A percentile compares a stretch with the other conserved stretches of the same genome.
Evolutionary conservation across 2,329 filamentous ascomycete species (phyloP).

Genomic region (Dendrostoma leiphaemia): DNA sequence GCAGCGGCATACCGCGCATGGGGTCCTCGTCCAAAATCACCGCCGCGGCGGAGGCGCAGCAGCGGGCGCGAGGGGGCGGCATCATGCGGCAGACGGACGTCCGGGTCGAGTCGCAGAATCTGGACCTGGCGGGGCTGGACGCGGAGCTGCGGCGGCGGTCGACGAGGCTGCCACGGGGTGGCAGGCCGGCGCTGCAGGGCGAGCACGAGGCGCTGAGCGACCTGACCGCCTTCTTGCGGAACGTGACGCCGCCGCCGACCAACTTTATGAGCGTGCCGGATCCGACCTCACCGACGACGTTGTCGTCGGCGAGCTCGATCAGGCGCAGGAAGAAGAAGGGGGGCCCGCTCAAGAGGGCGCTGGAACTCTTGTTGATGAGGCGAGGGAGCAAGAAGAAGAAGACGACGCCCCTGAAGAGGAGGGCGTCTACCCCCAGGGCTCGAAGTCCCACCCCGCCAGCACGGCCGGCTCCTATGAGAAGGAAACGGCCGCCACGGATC

Average conservation of each 20-base stretch:
- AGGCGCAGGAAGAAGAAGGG: constrained; percentile 26
- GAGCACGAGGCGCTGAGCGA: constrained; percentile 27
- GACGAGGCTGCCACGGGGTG: not conserved
- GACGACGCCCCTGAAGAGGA: constrained; percentile 17
- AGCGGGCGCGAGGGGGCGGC: constrained; percentile 11
- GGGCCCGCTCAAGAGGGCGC: constrained; percentile 38
- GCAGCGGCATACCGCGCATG: not conserved
- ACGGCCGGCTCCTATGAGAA: constrained; percentile 3
- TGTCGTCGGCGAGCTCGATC: constrained; percentile 2
- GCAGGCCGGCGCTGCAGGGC: constrained; percentile 1
- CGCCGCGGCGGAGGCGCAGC: constrained; percentile 20
- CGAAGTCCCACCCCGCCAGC: too few species aligned
- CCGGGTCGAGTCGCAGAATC: constrained; percentile 9
- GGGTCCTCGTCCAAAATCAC: constrained; percentile 12
- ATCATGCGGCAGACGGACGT: constrained; percentile 22
- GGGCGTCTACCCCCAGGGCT: not conserved
- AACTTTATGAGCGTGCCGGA: constrained; percentile 49
- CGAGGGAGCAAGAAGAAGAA: constrained; percentile 37
- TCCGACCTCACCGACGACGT: constrained; percentile 21
- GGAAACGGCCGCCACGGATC: constrained; percentile 28
- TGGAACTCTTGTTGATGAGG: constrained; percentile 33
- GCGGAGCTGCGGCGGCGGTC: not conserved
- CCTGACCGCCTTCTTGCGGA: constrained; percentile 49
- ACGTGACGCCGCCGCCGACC: constrained; percentile 44
- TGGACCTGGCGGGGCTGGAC: not conserved